Evolutionary conservation across 176 grass and related monocot genomes (phyloP).

Genomic region (Melocanna baccifera): DNA sequence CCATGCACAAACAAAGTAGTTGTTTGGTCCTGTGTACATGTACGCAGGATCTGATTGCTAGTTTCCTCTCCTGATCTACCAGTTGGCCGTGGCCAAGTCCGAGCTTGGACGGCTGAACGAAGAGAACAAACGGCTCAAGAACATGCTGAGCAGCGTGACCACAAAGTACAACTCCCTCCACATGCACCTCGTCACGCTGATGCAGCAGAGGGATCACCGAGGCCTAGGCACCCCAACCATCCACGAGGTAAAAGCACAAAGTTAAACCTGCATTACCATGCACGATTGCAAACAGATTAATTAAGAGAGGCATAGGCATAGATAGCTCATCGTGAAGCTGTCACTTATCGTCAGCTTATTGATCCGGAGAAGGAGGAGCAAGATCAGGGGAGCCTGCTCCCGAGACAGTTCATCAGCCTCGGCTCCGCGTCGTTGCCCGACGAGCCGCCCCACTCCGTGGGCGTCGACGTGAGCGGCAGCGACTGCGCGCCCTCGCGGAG

Average conservation of each 20-base stretch:
- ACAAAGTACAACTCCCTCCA: slow-evolving; percentile 53
- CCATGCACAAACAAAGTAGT: neutral
- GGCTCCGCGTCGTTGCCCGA: neutral
- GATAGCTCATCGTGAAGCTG: neutral
- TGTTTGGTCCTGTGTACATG: neutral
- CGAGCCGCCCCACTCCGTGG: slow-evolving; percentile 31
- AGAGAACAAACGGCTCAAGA: slow-evolving; percentile 66
- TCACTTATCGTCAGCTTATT: neutral
- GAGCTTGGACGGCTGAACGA: slow-evolving; percentile 62
- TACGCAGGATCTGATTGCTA: neutral
- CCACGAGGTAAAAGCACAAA: slow-evolving; percentile 19
- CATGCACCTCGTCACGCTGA: slow-evolving; percentile 43
- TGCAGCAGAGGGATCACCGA: slow-evolving; percentile 41
- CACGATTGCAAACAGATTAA: neutral
- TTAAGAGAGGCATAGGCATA: neutral
- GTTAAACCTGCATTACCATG: neutral
- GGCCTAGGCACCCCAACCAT: neutral
- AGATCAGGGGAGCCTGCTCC: slow-evolving; percentile 37
- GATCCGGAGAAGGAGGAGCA: slow-evolving; percentile 29
- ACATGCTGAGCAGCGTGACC: slow-evolving; percentile 38
- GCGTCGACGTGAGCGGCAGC: neutral
- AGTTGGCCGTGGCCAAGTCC: slow-evolving; percentile 56
- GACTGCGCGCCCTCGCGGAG: slow-evolving; percentile 29
- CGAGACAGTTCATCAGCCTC: slow-evolving; percentile 66
- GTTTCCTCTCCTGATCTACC: neutral